Evolutionary conservation across 2,329 filamentous ascomycete species (phyloP), one percentile per base, ranked within the genome.

Genomic region (Alternaria solani): DNA sequence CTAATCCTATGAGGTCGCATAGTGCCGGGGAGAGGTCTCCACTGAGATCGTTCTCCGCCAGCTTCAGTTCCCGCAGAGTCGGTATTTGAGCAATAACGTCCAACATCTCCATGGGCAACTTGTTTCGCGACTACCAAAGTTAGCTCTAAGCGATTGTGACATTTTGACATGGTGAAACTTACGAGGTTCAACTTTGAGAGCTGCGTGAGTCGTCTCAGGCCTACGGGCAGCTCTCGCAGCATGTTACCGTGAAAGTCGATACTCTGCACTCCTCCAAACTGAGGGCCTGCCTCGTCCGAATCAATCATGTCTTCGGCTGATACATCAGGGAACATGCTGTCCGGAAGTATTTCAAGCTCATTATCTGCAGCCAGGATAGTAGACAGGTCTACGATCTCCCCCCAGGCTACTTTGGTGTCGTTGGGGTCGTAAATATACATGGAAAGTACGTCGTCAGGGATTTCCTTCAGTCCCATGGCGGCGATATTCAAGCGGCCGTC

Each of bases 291-390:
- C 4, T 84, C 83, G 39, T 91, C 88, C 18, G 91, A 87, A 30
- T 88, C 85, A 7, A 87, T 84, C 39, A 88, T 76, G 18, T 86
- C 82, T 41, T 85, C 79, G 5, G 75, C 55, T 25, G 81, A 76
- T 20, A 84, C 78, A 68, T 97, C 93, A 0, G 94, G 94, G 68
- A 98, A 97, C 18, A 93, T 82, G 2, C 83, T 81, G 18, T 95
- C 91, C 2, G 88, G 86, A 34, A 98, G 83, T 32, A 83, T 82
- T 70, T 92, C 88, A 48, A 99, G 79, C 71, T 97, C 92, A 72
- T 99, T 98, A 73, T 97, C 93, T 8, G 94, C 93, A 6, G 91
- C 93, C 65, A 95, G 87, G 51, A 98, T 88, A 62, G 91, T 88
- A 1, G 89, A 91, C 46, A 98, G 81, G 73, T 98, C 94, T 11